Base-by-base conservation (phyloP, 768 basidiomycete species). In the Agaricus subrufescens region DNA sequence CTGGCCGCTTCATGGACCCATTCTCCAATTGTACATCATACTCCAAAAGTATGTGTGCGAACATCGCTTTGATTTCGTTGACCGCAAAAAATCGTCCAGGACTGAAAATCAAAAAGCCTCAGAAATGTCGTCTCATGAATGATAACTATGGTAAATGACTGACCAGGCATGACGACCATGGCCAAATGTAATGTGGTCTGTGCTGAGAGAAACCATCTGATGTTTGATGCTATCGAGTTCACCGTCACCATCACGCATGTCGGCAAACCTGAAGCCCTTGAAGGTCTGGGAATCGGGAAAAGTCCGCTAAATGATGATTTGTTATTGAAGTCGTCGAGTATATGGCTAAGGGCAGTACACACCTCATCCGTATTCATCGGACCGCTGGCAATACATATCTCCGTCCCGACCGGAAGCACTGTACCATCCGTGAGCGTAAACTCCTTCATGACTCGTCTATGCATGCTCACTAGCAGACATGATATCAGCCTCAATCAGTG, bases 351-450 rank as follows among this genome's bases (percentile, higher is more conserved):
- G 42, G 49, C 45, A 39, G 19, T 39, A n/a, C 57, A 1, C 14
- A 68, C 65, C 51, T 65, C 62, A 34, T 67, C 61, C 6, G 59
- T 59, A 34, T 79, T 77, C 39, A 67, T 66, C 1, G 67, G 60
- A n/a, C 54, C 54, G 19, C 62, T 47, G 0, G 75, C 62, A 6
- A 69, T 61, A n/a, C 62, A 59, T 9, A 79, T 52, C n/a, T 68
- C 60, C 2, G 37, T 50, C 1, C 60, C 60, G 23, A 48, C 30
- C 3, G 60, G 60, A 23, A 61, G 45, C 29, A 56, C 26, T 3
- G 71, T 72, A 3, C 77, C 78, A 61, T 80, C 72, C 1, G 75
- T 75, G 46, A 81, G 72, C 0, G 71, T 74, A 59, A 72, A 73
- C 37, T 75, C 73, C 51, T 70, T 62, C 29, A 74, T 50, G 1